Percentiles rank a stretch among this genome's conserved stretches.
phyloP scores from a whole-genome alignment of 1,284 basidiomycete species.

The Marasmius tenuissimus region DNA sequence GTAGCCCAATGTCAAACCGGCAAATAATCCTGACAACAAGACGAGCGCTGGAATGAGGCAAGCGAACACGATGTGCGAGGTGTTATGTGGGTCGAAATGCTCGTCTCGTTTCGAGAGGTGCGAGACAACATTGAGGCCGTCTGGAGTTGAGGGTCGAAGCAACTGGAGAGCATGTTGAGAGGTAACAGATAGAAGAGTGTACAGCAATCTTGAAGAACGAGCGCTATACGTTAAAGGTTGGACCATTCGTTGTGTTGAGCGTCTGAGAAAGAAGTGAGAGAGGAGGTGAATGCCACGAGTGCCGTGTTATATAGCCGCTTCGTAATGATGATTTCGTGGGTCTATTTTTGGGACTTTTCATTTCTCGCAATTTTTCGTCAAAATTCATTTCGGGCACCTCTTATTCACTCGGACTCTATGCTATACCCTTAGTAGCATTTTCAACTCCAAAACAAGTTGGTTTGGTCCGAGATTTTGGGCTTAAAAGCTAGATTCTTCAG shows the following conservation, averaged over 20 bases:
- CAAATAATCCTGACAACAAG: slow-evolving; percentile 59
- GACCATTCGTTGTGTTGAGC: slow-evolving; percentile 19
- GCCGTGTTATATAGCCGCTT: background rate
- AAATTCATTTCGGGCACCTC: background rate
- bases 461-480: too few species aligned
- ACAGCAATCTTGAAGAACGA: slow-evolving; percentile 43
- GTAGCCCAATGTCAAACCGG: slow-evolving; percentile 60
- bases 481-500: too few species aligned
- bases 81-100: slow-evolving; percentile 28
- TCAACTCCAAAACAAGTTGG: too few species aligned
- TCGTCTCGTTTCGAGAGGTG: slow-evolving; percentile 29
- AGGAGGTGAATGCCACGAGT: background rate
- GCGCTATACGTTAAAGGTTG: slow-evolving; percentile 16
- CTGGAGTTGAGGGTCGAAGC: slow-evolving; percentile 21
- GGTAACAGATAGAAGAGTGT: slow-evolving; percentile 41
- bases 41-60: slow-evolving; percentile 63
- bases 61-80: slow-evolving; percentile 45
- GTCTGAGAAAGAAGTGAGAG: slow-evolving; percentile 4
- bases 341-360: background rate
- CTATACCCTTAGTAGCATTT: too few species aligned
- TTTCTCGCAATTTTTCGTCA: background rate
- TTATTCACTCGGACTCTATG: too few species aligned
- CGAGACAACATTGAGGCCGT: slow-evolving; percentile 9
- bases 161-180: slow-evolving; percentile 46
- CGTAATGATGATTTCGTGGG: background rate